Evolutionary conservation across 371 early-diverging fungal species (phyloP), one percentile per base, ranked within the genome.

Genomic region (Mortierella sp.): DNA sequence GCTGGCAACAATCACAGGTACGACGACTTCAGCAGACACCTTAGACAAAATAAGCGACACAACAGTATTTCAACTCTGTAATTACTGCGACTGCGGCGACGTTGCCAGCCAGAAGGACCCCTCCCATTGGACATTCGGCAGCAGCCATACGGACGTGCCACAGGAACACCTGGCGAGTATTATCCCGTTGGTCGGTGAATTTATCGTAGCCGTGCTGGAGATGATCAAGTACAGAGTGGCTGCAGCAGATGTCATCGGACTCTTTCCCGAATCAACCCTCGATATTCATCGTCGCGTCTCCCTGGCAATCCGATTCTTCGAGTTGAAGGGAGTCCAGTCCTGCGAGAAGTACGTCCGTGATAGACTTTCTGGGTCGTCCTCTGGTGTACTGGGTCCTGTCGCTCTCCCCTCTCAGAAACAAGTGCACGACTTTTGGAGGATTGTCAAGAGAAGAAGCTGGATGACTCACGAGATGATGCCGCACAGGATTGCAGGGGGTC

Each of bases 41-140:
- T 9, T 11, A 8, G 58, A 58, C 58, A 58, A 26, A 10, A 11
- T 58, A 58, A 13, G 10, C 34, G 13, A 9, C 57, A 26, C 0
- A 11, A 57, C 57, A 8, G 26, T 11, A 13, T 60, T 60, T 60
- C 31, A 60, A 6, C 28, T 60, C 14, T 60, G 19, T 13, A 31
- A 60, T 19, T 16, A 14, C 44, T 84, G 84, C 71, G 84, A 84
- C 31, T 81, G 81, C 65, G 79, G 81, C 38, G 70, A 73, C 24
- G 24, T 76, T n/a, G n/a, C 77, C 14, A 77, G 77, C 34, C 63
- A 47, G n/a, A 63, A 75, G 24, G 47, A 31, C 10, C 50, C 34
- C 16, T 72, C 83, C 5, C 77, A 80, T 44, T 48, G 50, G 58
- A 72, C 73, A 26, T 57, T 76, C 45, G 73, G 65, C 48, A 55